These are phyloP conservation scores for Microsporum canis DNA, from an alignment of 2,329 filamentous ascomycete species.

Conservation along the genomic window DNA sequence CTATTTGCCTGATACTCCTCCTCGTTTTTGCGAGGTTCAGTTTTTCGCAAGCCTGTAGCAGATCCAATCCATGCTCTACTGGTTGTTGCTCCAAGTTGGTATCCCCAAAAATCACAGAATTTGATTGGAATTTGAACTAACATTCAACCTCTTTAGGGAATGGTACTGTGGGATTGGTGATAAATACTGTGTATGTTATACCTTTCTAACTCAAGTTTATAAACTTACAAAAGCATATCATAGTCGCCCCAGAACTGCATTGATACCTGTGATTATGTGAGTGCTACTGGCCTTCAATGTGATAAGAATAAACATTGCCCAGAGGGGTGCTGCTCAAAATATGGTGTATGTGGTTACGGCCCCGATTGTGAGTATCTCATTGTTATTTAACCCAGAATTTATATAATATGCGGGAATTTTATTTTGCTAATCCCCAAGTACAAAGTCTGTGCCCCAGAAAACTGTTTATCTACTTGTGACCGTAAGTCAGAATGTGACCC, in stretches of 20 bases:
- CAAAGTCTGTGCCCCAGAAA: slow-evolving; percentile 2
- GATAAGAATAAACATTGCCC: slow-evolving; percentile 5
- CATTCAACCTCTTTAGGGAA: background rate
- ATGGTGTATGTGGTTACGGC: slow-evolving; percentile 15
- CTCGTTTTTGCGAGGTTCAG: background rate
- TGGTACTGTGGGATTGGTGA: slow-evolving; percentile 5
- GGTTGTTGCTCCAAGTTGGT: slow-evolving; percentile 1
- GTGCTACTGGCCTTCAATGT: background rate
- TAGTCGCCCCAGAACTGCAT: background rate
- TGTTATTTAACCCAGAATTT: background rate
- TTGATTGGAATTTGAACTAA: background rate
- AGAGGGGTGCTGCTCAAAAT: slow-evolving; percentile 8
- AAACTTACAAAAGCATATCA: background rate
- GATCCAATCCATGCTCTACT: background rate
- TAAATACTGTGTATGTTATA: slow-evolving; percentile 5
- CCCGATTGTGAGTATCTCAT: slow-evolving; percentile 4
- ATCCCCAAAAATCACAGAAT: background rate
- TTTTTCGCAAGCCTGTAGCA: background rate
- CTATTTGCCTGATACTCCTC: background rate
- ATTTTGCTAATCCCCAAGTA: background rate
- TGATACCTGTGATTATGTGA: background rate
- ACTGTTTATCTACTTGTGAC: slow-evolving; percentile 16
- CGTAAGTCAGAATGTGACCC: slow-evolving; percentile 20
- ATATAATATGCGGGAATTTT: too few species aligned
- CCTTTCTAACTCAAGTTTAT: background rate